These are phyloP conservation scores for Backusella mclennaniae DNA, from an alignment of 192 early-diverging fungal species.

Conservation along the genomic window DNA sequence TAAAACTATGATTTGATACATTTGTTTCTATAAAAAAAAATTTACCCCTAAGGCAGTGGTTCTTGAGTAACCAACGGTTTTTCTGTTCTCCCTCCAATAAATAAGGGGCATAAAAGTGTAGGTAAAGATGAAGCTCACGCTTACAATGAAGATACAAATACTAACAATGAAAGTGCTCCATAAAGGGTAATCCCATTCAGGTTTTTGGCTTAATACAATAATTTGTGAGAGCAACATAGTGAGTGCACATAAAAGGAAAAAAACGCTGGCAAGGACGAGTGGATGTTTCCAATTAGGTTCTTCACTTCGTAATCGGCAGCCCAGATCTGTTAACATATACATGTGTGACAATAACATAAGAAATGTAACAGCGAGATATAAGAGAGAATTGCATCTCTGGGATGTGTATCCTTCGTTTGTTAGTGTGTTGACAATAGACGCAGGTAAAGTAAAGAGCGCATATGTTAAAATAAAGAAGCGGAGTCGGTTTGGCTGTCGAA, in stretches of 20 bases:
- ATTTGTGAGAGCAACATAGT: not conserved
- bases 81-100: conserved; percentile 9
- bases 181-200: not conserved
- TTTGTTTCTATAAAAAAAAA: not conserved
- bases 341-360: conserved; percentile 6
- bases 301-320: not conserved
- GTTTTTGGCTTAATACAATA: not conserved
- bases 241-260: not conserved
- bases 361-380: conserved; percentile 1
- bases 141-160: not conserved
- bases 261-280: not conserved
- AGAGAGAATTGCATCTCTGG: not conserved
- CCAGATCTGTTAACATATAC: conserved; percentile 10
- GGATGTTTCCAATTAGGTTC: not conserved
- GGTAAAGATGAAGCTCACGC: not conserved
- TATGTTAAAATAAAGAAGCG: conserved; percentile 8
- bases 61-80: not conserved
- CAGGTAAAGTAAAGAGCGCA: conserved; percentile 3
- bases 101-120: conserved; percentile 15
- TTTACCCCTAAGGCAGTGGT: conserved; percentile 15
- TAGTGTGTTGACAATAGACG: conserved; percentile 6
- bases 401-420: not conserved
- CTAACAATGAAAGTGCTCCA: not conserved
- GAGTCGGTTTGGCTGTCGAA: conserved; percentile 8
- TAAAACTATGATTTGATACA: not conserved